Evolutionary conservation across 2,329 filamentous ascomycete genomes (phyloP).

Genomic region (Neurospora sp.): DNA sequence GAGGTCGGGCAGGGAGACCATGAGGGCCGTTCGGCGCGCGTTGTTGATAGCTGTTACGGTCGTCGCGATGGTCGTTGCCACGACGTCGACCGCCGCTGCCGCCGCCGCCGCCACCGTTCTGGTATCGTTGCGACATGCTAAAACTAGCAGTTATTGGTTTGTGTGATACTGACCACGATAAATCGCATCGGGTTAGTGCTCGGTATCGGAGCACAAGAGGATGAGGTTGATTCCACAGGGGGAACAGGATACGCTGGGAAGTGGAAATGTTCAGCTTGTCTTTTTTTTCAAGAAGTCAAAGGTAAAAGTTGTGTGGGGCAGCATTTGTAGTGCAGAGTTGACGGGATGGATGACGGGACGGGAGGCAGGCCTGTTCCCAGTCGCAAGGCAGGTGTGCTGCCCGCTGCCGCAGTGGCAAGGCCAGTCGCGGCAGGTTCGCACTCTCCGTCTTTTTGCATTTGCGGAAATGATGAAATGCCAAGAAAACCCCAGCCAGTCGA

Average conservation of each 20-base stretch:
- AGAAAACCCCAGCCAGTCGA: background rate
- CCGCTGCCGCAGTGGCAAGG: background rate
- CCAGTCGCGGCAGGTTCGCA: background rate
- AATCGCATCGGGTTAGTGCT: background rate
- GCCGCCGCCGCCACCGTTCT: background rate
- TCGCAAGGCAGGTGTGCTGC: background rate
- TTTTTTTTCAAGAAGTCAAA: background rate
- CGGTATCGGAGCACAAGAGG: background rate
- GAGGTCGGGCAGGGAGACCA: constrained; percentile 2
- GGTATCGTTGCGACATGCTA: background rate
- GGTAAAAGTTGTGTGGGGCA: background rate
- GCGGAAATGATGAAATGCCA: background rate
- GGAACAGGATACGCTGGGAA: background rate
- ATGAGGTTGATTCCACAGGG: background rate
- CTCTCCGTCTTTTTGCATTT: no score
- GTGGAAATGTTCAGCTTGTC: background rate
- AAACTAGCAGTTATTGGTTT: background rate
- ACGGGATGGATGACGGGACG: background rate
- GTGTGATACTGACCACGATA: background rate
- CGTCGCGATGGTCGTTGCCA: constrained; percentile 8
- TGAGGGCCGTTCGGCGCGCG: constrained; percentile 5
- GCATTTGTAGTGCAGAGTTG: background rate
- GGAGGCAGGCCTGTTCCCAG: background rate
- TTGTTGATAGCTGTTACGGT: background rate
- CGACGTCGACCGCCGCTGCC: background rate